phyloP scores from a whole-genome alignment of 768 basidiomycete genomes.

The Suillus cothurnatus region DNA sequence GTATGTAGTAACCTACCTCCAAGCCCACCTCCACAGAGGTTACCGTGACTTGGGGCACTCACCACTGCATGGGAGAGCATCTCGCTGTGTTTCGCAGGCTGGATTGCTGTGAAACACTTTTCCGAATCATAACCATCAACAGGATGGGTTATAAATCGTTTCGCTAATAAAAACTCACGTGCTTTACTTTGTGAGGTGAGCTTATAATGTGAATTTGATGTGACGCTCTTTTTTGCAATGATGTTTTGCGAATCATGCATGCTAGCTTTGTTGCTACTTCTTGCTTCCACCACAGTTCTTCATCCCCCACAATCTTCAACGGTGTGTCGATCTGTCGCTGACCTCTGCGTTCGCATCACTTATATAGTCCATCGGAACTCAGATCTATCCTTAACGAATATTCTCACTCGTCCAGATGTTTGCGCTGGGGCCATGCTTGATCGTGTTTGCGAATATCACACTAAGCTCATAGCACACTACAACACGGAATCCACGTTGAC shows the following conservation, averaged over 20 bases:
- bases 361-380: not conserved
- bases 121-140: not conserved
- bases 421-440: not conserved
- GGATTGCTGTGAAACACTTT: not conserved
- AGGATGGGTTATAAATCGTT: not conserved
- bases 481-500: not conserved
- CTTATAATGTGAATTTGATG: not conserved
- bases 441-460: not conserved
- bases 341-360: not conserved
- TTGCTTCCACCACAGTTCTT: not conserved
- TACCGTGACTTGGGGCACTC: not conserved
- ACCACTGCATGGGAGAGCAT: not conserved
- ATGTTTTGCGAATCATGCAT: not conserved
- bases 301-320: not conserved
- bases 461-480: not conserved
- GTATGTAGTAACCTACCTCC: no score
- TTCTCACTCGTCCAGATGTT: not conserved
- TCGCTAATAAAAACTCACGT: not conserved
- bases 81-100: not conserved
- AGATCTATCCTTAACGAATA: not conserved
- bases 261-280: not conserved
- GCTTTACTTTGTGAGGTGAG: slow-evolving; percentile 3
- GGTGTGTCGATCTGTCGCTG: not conserved
- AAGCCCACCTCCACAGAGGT: not conserved
- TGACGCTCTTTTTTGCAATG: not conserved